These are phyloP conservation scores for Trichoderma aggressivum DNA, from an alignment of 2,329 filamentous ascomycete species.

Conservation along the genomic window DNA sequence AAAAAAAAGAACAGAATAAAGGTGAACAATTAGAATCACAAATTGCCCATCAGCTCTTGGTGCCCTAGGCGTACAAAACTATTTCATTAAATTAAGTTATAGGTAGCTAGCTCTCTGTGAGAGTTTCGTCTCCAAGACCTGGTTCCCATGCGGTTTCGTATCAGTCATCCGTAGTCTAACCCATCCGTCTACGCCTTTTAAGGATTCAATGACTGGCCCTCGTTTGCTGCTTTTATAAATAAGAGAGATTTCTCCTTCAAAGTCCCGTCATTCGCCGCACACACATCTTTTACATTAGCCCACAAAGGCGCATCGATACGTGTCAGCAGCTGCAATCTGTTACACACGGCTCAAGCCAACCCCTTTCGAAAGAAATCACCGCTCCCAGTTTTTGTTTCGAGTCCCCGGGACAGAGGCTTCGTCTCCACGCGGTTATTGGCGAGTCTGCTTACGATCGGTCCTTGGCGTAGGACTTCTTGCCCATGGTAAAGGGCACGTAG, in stretches of 20 bases:
- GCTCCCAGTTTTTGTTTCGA: background rate
- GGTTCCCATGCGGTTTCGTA: constrained; percentile 12
- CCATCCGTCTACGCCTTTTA: constrained; percentile 14
- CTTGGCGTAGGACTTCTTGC: constrained; percentile 78
- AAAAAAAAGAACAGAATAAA: background rate
- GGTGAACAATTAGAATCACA: background rate
- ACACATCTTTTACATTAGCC: background rate
- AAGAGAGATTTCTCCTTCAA: background rate
- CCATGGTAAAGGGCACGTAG: constrained; percentile 90
- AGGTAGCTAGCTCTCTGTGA: constrained; percentile 13
- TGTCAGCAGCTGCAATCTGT: background rate
- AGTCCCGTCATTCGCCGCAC: constrained; percentile 5
- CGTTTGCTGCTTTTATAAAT: background rate
- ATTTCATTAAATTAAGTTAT: constrained; percentile 18
- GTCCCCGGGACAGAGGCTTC: background rate
- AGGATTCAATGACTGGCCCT: constrained; percentile 7
- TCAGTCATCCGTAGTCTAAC: constrained; percentile 19
- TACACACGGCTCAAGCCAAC: background rate
- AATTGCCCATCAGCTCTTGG: background rate
- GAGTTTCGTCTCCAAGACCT: constrained; percentile 12
- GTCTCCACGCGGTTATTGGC: background rate
- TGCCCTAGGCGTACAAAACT: background rate
- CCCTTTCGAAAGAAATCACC: background rate
- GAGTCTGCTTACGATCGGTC: constrained; percentile 44
- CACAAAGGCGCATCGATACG: background rate